phyloP scores from a whole-genome alignment of 2,329 filamentous ascomycete species.

The Ophiocordyceps sinensis region DNA sequence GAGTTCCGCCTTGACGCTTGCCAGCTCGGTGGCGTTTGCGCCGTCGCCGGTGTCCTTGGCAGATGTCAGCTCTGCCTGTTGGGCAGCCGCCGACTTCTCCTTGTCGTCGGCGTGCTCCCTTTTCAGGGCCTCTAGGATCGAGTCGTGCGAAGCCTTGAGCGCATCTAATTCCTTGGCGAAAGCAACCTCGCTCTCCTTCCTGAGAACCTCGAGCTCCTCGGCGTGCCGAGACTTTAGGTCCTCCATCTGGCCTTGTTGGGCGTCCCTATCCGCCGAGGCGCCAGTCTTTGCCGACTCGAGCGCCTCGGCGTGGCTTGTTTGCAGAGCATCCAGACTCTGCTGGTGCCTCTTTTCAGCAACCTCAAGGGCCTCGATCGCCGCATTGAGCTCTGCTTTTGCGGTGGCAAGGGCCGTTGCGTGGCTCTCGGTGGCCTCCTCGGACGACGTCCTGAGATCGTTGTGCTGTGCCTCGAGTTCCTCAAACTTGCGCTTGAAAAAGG shows the following conservation, averaged over 20 bases:
- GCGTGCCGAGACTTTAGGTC: constrained; percentile 40
- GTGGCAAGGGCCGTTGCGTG: constrained; percentile 28
- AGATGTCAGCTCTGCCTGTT: constrained; percentile 16
- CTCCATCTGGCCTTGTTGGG: constrained; percentile 35
- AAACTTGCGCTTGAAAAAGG: constrained; percentile 49
- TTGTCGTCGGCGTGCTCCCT: constrained; percentile 24
- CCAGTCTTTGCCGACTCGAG: constrained; percentile 40
- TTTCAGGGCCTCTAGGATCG: constrained; percentile 26
- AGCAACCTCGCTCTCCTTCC: constrained; percentile 24
- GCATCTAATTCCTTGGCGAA: constrained; percentile 25
- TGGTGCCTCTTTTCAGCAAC: constrained; percentile 38
- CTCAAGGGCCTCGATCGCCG: constrained; percentile 30
- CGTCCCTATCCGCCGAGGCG: constrained; percentile 32
- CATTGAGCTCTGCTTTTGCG: constrained; percentile 27
- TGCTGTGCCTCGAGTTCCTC: constrained; percentile 45
- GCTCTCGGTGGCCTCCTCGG: constrained; percentile 19
- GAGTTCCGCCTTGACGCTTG: constrained; percentile 15
- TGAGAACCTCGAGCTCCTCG: constrained; percentile 29
- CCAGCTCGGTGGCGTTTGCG: constrained; percentile 16
- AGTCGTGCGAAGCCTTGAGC: constrained; percentile 29
- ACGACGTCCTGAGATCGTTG: constrained; percentile 28
- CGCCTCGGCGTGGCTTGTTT: constrained; percentile 42
- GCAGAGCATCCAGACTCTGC: constrained; percentile 38
- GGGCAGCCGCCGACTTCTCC: constrained; percentile 15
- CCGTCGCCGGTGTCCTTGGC: constrained; percentile 15